Conservation (phyloP, 192 early-diverging fungal genomes). For the Entomortierella chlamydospora region DNA sequence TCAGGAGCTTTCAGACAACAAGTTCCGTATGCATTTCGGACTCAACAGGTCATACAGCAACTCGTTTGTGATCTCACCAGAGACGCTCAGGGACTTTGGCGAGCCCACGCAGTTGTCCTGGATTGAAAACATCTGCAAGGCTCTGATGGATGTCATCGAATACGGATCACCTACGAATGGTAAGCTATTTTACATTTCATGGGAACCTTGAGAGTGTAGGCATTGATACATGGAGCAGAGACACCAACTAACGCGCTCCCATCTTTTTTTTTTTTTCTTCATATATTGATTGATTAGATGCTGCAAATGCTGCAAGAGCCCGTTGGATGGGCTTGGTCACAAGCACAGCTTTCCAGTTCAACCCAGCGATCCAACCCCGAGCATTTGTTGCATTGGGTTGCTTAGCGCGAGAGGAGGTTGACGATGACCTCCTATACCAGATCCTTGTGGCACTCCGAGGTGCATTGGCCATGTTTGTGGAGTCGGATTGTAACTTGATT, state of each 20-base stretch:
- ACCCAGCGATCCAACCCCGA: constrained; percentile 93
- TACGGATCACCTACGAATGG: constrained; percentile 73
- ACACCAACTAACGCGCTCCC: too few species aligned
- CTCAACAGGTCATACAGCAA: constrained; percentile 73
- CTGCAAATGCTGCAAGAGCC: constrained; percentile 86
- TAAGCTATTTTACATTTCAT: constrained; percentile 55
- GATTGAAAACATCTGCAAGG: constrained; percentile 68
- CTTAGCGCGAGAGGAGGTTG: constrained; percentile 88
- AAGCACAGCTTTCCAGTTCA: constrained; percentile 93
- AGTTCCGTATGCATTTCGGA: constrained; percentile 85
- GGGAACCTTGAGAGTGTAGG: too few species aligned
- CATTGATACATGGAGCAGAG: too few species aligned
- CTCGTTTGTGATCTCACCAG: constrained; percentile 72
- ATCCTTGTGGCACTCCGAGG: constrained; percentile 90
- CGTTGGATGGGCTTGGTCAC: constrained; percentile 94
- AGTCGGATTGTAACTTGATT: constrained; percentile 82
- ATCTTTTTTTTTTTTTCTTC: too few species aligned
- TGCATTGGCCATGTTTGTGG: constrained; percentile 86
- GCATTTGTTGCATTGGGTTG: constrained; percentile 93
- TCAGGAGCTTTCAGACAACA: constrained; percentile 84
- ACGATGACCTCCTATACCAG: constrained; percentile 95
- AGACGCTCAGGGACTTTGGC: constrained; percentile 63
- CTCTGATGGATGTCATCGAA: constrained; percentile 72
- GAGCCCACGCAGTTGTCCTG: constrained; percentile 63
- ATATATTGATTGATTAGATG: constrained; percentile 61